Evolutionary conservation across 108 stramenopile genomes (phyloP).

Genomic region (Chaetoceros muelleri): DNA sequence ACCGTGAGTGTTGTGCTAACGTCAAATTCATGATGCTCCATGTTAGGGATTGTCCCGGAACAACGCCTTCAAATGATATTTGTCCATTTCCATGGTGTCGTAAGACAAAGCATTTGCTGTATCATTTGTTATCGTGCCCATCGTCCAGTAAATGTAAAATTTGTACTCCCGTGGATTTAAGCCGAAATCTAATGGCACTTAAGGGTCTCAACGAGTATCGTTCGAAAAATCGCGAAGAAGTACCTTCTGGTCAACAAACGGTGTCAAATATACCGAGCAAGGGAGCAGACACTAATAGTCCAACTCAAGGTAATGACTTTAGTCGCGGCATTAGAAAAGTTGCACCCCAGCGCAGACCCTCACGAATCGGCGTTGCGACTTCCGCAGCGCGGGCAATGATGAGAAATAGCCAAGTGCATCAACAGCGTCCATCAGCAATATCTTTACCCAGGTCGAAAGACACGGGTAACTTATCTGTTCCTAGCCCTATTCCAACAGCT

Average conservation of each 20-base stretch:
- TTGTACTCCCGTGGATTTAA: constrained; percentile 41
- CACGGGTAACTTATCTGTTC: not conserved
- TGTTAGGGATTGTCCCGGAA: constrained; percentile 84
- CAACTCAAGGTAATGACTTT: no score
- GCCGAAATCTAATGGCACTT: constrained; percentile 35
- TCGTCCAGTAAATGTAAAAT: constrained; percentile 39
- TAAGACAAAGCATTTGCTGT: constrained; percentile 78
- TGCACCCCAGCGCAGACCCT: no score
- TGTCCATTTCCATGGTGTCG: constrained; percentile 94
- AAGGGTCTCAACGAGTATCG: constrained; percentile 51
- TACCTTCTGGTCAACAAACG: no score
- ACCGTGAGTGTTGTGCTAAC: constrained; percentile 67
- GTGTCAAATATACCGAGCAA: no score
- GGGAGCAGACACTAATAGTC: no score
- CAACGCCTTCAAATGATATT: constrained; percentile 60
- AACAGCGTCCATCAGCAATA: no score
- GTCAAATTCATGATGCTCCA: constrained; percentile 88
- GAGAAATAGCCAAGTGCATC: no score
- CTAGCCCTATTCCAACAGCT: not conserved
- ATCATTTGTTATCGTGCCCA: constrained; percentile 69
- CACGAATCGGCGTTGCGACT: no score
- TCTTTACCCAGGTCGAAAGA: not conserved
- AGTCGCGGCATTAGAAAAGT: no score
- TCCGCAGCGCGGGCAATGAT: no score
- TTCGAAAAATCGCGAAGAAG: constrained; percentile 31